Evolutionary conservation across 1,284 basidiomycete genomes (phyloP).

Genomic region (Boletus hoseneyae): DNA sequence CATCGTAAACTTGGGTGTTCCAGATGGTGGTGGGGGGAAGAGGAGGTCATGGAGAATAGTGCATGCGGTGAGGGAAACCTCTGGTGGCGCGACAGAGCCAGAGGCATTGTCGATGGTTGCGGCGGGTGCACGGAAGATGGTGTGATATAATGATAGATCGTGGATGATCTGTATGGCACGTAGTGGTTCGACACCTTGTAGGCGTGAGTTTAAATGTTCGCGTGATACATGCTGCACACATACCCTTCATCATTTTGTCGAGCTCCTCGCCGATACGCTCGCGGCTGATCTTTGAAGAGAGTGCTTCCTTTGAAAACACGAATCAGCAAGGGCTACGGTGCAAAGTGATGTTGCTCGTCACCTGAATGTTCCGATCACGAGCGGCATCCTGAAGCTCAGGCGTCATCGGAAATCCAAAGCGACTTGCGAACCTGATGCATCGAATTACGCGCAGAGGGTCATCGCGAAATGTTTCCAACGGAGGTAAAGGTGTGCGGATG

Average conservation of each 20-base stretch:
- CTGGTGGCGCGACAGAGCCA: constrained; percentile 33
- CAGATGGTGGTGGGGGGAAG: constrained; percentile 22
- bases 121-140: constrained; percentile 64
- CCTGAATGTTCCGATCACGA: constrained; percentile 68
- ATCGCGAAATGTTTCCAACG: constrained; percentile 87
- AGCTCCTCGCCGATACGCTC: constrained; percentile 91
- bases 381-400: constrained; percentile 68
- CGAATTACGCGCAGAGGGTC: constrained; percentile 92
- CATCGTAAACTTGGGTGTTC: constrained; percentile 31
- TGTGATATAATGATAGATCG: constrained; percentile 62
- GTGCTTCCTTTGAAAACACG: constrained; percentile 50
- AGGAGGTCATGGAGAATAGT: constrained; percentile 57
- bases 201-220: constrained; percentile 3
- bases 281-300: constrained; percentile 78
- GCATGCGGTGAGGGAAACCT: constrained; percentile 52
- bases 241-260: constrained; percentile 88
- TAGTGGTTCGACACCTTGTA: constrained; percentile 67
- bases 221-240: constrained; percentile 6
- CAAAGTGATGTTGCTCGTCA: constrained; percentile 29
- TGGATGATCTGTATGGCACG: constrained; percentile 73
- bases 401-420: constrained; percentile 85
- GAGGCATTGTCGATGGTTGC: constrained; percentile 47
- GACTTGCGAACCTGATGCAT: constrained; percentile 88
- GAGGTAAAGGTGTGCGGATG: constrained; percentile 87
- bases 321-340: neutral